phyloP scores from a whole-genome alignment of 371 early-diverging fungal genomes.

The Mortierella polycephala region DNA sequence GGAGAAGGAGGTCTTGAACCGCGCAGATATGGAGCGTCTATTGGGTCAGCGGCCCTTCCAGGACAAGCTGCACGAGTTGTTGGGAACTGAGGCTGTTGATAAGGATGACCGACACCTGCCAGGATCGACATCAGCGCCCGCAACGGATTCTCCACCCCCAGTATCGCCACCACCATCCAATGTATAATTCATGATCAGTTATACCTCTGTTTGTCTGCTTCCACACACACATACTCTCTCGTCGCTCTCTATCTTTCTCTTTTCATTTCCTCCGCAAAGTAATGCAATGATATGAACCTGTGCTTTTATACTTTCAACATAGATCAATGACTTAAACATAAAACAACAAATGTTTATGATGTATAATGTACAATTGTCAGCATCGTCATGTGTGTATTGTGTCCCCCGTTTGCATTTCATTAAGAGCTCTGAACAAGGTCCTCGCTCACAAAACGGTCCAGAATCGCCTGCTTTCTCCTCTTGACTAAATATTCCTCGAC shows the following conservation, averaged over 20 bases:
- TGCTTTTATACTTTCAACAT: too few relatives aligned
- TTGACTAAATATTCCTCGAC: slow-evolving; percentile 81
- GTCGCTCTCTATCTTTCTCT: too few relatives aligned
- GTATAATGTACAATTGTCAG: background rate
- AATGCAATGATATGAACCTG: too few relatives aligned
- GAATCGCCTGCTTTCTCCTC: slow-evolving; percentile 68
- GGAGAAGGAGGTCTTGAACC: slow-evolving; percentile 95
- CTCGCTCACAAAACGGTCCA: slow-evolving; percentile 56
- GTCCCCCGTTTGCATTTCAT: background rate
- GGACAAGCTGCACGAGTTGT: slow-evolving; percentile 65
- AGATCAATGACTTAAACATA: too few relatives aligned
- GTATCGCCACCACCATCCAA: slow-evolving; percentile 15
- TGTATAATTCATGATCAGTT: background rate
- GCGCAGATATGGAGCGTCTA: slow-evolving; percentile 94
- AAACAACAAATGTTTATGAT: too few relatives aligned
- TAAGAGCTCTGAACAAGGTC: slow-evolving; percentile 12
- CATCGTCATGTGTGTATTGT: background rate
- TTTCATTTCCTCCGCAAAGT: too few relatives aligned
- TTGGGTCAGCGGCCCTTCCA: slow-evolving; percentile 91
- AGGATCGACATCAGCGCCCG: slow-evolving; percentile 26
- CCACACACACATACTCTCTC: too few relatives aligned
- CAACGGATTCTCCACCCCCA: slow-evolving; percentile 24
- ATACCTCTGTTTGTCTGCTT: background rate
- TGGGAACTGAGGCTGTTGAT: slow-evolving; percentile 38
- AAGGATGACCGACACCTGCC: slow-evolving; percentile 31